phyloP scores from a whole-genome alignment of 2,329 filamentous ascomycete species.

The Ophidiomyces ophidiicola region DNA sequence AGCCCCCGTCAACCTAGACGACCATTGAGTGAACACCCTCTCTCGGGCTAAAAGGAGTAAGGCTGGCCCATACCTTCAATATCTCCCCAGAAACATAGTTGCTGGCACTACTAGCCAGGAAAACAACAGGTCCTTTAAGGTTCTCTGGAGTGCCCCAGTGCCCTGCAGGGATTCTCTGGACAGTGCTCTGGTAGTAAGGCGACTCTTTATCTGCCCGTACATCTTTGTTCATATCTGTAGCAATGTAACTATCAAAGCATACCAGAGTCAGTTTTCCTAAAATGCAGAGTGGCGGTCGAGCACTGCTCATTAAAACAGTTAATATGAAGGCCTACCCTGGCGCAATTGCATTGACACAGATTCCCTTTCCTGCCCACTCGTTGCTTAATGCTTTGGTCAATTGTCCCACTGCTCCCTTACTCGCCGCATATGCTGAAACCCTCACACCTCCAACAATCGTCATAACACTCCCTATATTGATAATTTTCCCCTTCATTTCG shows the following conservation, averaged over 20 bases:
- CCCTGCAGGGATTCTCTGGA: conserved; percentile 12
- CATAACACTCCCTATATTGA: conserved; percentile 72
- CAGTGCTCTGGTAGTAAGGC: conserved; percentile 9
- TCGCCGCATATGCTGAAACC: conserved; percentile 74
- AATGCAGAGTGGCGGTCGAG: too few species aligned
- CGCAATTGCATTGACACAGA: conserved; percentile 78
- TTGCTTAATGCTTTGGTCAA: conserved; percentile 75
- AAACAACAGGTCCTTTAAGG: conserved; percentile 14
- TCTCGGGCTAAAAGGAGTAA: background rate
- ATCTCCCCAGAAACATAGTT: conserved; percentile 41
- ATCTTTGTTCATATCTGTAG: conserved; percentile 11
- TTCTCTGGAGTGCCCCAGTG: conserved; percentile 15
- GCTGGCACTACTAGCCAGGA: conserved; percentile 16
- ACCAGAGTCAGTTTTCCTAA: background rate
- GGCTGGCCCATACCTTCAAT: conserved; percentile 5
- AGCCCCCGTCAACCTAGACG: conserved; percentile 12
- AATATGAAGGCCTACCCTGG: conserved; percentile 51
- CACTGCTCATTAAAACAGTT: background rate
- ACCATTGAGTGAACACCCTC: background rate
- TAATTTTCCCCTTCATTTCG: conserved; percentile 53
- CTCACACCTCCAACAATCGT: conserved; percentile 78
- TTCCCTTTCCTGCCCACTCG: conserved; percentile 64
- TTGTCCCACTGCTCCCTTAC: conserved; percentile 74
- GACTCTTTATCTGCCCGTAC: conserved; percentile 1
- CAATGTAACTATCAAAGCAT: conserved; percentile 41